A percentile compares a stretch with the other conserved stretches of the same genome.
Conservation (phyloP, 1,284 basidiomycete species). For the Sporisorium sorghi region DNA sequence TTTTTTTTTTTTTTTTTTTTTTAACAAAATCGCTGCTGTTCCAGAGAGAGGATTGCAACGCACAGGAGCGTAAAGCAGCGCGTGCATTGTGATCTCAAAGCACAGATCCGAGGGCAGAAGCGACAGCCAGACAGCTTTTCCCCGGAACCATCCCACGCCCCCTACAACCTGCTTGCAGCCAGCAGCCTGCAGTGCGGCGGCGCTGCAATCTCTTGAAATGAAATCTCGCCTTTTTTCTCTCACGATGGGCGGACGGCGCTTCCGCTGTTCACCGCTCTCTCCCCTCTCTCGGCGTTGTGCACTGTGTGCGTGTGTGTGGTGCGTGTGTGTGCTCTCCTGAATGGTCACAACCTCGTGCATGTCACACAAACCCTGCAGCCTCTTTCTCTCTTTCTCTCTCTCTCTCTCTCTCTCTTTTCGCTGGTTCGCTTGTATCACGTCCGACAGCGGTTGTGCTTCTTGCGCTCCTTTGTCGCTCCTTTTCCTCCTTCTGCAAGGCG, state of each 20-base stretch:
- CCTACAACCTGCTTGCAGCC: no score
- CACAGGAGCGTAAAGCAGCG: not conserved
- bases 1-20: not conserved
- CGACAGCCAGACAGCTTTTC: not conserved
- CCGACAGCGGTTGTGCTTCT: not conserved
- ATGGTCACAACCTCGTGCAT: no score
- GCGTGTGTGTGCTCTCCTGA: no score
- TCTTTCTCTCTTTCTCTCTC: no score
- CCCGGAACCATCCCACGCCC: slow-evolving; percentile 7
- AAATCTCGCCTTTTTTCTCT: not conserved
- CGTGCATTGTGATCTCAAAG: slow-evolving; percentile 1
- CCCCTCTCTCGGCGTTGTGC: not conserved
- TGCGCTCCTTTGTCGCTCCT: not conserved
- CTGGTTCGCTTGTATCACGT: not conserved
- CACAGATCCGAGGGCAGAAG: slow-evolving; percentile 2
- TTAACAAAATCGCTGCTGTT: no score
- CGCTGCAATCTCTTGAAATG: not conserved
- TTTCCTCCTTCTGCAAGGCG: slow-evolving; percentile 4
- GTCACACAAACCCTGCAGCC: not conserved
- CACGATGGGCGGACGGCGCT: not conserved
- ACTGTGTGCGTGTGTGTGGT: no score
- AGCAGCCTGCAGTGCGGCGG: not conserved
- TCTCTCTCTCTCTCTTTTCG: no score
- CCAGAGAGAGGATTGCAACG: slow-evolving; percentile 5
- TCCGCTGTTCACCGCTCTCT: not conserved